These are phyloP conservation scores for Bauhinia variegata DNA, from an alignment of 306 rosid genomes.

Conservation along the genomic window DNA sequence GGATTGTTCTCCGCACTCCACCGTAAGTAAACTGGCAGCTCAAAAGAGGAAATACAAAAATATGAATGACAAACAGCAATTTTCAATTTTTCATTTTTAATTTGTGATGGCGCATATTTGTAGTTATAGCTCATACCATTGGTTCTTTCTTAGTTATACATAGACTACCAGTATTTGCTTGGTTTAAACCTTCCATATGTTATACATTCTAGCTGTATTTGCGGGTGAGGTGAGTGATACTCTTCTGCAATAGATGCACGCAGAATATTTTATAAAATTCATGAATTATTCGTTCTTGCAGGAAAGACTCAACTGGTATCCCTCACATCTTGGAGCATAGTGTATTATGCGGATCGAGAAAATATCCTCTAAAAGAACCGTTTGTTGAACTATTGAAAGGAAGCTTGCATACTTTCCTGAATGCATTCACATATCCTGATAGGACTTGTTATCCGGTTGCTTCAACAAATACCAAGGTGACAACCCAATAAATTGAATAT, in stretches of 20 bases:
- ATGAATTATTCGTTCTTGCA: slow-evolving; percentile 38
- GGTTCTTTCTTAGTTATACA: background rate
- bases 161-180: background rate
- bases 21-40: slow-evolving; percentile 57
- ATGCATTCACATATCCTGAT: slow-evolving; percentile 97
- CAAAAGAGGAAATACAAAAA: too few relatives aligned
- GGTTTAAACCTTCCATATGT: background rate
- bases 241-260: background rate
- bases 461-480: slow-evolving; percentile 88
- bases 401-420: slow-evolving; percentile 88
- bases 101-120: background rate
- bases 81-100: background rate
- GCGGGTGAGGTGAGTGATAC: too few relatives aligned
- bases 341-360: slow-evolving; percentile 91
- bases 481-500: background rate
- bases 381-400: slow-evolving; percentile 93
- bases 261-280: background rate
- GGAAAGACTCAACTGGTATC: slow-evolving; percentile 94
- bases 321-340: slow-evolving; percentile 98
- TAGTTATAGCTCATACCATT: background rate
- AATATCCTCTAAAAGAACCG: slow-evolving; percentile 93
- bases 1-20: slow-evolving; percentile 93
- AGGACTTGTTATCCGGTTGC: slow-evolving; percentile 98
- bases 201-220: too few relatives aligned
- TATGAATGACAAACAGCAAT: too few relatives aligned